Evolutionary conservation across 1,139 yeast species (phyloP).

Genomic region (Fermentozyma sake): DNA sequence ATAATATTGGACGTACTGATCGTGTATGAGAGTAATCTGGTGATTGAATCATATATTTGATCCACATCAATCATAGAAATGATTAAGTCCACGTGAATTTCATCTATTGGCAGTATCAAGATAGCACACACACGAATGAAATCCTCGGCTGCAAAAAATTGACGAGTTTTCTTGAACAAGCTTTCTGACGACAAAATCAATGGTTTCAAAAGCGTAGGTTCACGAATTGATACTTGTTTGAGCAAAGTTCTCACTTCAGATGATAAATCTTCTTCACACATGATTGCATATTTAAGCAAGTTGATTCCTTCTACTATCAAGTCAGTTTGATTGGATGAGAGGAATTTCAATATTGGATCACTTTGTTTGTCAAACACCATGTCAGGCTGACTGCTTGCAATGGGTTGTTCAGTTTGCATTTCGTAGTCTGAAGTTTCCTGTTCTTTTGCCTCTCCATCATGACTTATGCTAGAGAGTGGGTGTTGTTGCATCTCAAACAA

Average conservation of each 20-base stretch:
- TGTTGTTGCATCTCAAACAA: too few relatives aligned
- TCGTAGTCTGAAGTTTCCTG: too few relatives aligned
- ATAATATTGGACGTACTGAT: slow-evolving; percentile 29
- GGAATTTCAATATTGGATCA: slow-evolving; percentile 35
- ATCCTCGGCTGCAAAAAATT: slow-evolving; percentile 29
- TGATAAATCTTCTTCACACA: slow-evolving; percentile 33
- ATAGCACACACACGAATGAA: slow-evolving; percentile 31
- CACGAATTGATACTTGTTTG: slow-evolving; percentile 23
- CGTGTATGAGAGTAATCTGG: slow-evolving; percentile 25
- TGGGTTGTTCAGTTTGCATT: background rate
- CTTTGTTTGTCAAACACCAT: slow-evolving; percentile 19
- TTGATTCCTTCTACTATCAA: slow-evolving; percentile 33
- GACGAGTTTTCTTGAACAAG: slow-evolving; percentile 20
- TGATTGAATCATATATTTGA: slow-evolving; percentile 26
- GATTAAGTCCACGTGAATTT: slow-evolving; percentile 19
- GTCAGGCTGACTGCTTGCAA: background rate
- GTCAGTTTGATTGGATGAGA: slow-evolving; percentile 27
- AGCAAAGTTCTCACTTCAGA: slow-evolving; percentile 19
- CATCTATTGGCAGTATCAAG: slow-evolving; percentile 22
- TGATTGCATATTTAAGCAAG: slow-evolving; percentile 35
- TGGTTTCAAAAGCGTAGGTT: slow-evolving; percentile 28
- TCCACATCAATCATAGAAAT: slow-evolving; percentile 22
- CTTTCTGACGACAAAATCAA: slow-evolving; percentile 24
- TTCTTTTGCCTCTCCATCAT: too few relatives aligned
- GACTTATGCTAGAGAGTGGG: too few relatives aligned